Evolutionary conservation across 352 stramenopile species (phyloP), one percentile per base, ranked within the genome.

Genomic region (Pythium grandisporangium): DNA sequence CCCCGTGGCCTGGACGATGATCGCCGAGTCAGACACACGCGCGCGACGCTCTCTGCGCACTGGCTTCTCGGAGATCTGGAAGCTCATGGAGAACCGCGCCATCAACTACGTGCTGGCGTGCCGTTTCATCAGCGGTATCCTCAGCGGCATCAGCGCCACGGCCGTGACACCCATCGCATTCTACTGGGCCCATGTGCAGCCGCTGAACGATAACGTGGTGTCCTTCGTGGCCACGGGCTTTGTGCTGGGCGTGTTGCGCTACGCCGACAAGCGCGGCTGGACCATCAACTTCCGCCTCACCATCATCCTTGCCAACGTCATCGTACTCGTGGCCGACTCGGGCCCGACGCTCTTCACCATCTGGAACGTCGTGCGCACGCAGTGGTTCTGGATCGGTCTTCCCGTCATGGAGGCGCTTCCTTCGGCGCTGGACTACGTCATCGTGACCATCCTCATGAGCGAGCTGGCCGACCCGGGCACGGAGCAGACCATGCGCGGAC

Each of bases 321-420:
- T 58, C 5, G 30, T 68, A 11, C 19, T 84, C 3, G 27, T 55
- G 14, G 33, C 80, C 19, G 71, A 84, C 49, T 63, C 50, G 19
- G 49, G 51, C 6, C 50, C 55, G 2, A 75, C 58, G 8, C 48
- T 84, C 37, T 66, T 79, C 30, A 80, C 71, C 16, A 63, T 79
- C 35, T 87, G 70, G 60, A 37, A 73, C 24, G 32, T 85, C 33
- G 57, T 84, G 11, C 63, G 73, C n/a, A 78, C 48, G 27, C 71
- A 84, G 39, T 84, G 61, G 59, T 62, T 88, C 29, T 85, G 62
- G 63, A 68, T 83, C 37, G 74, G 71, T 19, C 51, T 84, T 30
- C 59, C 74, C 3, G 55, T 81, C 14, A 55, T 83, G 39, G 71
- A 82, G 41, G 52, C 57, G 11, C 61, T 81, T 6, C 71, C 71